Conservation (phyloP, 208 protist genomes). For the Porcisia hertigi region DNA sequence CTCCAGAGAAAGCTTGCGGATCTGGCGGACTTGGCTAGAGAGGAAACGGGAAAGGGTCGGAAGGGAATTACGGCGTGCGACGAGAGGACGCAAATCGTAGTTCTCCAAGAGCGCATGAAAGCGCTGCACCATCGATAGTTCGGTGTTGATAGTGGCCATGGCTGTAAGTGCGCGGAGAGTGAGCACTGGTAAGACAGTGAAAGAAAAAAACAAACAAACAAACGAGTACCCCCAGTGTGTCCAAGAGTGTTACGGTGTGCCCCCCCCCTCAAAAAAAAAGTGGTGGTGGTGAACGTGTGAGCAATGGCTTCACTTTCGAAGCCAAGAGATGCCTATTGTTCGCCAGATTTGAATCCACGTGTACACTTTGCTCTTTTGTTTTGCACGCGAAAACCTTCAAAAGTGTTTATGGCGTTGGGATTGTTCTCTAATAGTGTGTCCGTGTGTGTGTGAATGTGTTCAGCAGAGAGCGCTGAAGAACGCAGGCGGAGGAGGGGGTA, state of each 20-base stretch:
- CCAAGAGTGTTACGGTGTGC: not conserved
- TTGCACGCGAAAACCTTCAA: not conserved
- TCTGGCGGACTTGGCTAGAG: constrained; percentile 75
- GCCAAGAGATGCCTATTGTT: not conserved
- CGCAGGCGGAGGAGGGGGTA: not conserved
- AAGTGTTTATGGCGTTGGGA: too few species aligned
- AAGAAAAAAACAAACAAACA: not conserved
- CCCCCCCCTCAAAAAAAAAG: not conserved
- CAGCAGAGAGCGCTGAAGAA: not conserved
- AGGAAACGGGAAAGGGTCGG: constrained; percentile 83
- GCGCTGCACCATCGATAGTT: constrained; percentile 80
- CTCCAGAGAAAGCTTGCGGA: constrained; percentile 67
- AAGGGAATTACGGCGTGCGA: constrained; percentile 86
- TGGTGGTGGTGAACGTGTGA: not conserved
- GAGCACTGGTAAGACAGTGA: not conserved
- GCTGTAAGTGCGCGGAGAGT: not conserved
- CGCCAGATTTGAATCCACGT: not conserved
- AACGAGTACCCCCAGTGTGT: not conserved
- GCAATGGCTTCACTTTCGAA: not conserved
- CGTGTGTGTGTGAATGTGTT: not conserved
- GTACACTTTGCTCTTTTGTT: not conserved
- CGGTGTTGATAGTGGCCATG: constrained; percentile 72
- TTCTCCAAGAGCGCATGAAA: constrained; percentile 73
- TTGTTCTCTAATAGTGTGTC: not conserved
- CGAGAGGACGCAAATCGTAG: constrained; percentile 75